Conservation (phyloP, 2,329 filamentous ascomycete species). For the Colletotrichum karsti region DNA sequence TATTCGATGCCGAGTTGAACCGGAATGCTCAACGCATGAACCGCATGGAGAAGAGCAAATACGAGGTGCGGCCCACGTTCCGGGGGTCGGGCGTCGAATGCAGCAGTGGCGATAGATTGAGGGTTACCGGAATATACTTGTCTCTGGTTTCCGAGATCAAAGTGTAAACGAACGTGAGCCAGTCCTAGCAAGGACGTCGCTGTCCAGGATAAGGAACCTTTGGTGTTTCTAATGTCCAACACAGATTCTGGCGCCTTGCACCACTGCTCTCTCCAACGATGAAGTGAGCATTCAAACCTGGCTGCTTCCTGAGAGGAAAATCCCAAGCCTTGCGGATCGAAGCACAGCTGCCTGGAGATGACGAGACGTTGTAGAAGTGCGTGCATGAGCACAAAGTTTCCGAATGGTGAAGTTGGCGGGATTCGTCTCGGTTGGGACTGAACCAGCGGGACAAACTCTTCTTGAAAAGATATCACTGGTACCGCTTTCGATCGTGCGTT, state of each 20-base stretch:
- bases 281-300: background rate
- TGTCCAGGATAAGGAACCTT: constrained; percentile 4
- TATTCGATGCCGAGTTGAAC: constrained; percentile 4
- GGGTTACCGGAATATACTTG: background rate
- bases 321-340: background rate
- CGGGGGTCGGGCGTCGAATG: background rate
- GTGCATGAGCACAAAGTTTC: constrained; percentile 3
- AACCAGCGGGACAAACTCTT: background rate
- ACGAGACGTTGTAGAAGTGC: background rate
- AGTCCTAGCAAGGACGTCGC: background rate
- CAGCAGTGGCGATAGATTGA: background rate
- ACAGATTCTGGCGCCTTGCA: background rate
- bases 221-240: background rate
- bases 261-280: constrained; percentile 5
- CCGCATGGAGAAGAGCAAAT: background rate
- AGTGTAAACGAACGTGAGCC: background rate
- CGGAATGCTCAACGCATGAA: constrained; percentile 11
- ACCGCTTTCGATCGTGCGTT: background rate
- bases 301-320: background rate
- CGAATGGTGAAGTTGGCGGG: background rate
- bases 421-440: background rate
- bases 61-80: background rate
- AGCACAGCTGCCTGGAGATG: background rate
- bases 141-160: background rate
- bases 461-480: background rate